Evolutionary conservation across 345 rosid genomes (phyloP).

Genomic region (Rhodamnia rubescens): DNA sequence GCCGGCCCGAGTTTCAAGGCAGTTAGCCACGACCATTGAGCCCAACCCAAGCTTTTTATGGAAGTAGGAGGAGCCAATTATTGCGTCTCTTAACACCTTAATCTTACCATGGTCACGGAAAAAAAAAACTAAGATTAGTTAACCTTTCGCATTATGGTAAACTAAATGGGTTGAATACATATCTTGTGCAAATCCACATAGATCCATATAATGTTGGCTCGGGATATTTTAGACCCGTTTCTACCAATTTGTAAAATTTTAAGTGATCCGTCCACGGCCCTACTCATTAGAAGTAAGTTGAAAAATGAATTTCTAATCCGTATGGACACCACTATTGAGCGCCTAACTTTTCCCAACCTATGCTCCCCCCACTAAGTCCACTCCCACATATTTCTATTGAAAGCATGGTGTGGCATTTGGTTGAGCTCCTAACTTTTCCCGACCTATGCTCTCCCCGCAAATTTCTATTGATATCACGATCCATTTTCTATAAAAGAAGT

Average conservation of each 20-base stretch:
- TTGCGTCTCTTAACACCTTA: neutral
- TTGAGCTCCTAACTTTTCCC: neutral
- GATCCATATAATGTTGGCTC: too few relatives aligned
- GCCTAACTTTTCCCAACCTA: too few relatives aligned
- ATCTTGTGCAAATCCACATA: too few relatives aligned
- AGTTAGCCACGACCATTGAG: neutral
- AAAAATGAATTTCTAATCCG: too few relatives aligned
- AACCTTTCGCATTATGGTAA: neutral
- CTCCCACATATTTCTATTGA: neutral
- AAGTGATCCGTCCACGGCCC: too few relatives aligned
- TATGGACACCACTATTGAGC: too few relatives aligned
- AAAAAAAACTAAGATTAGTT: neutral
- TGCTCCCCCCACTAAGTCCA: too few relatives aligned
- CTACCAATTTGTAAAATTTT: too few relatives aligned
- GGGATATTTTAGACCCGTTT: too few relatives aligned
- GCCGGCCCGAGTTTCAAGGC: neutral
- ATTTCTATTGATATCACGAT: neutral
- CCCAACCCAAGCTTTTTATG: neutral
- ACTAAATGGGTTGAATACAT: too few relatives aligned
- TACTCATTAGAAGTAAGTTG: too few relatives aligned
- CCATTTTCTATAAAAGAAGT: neutral
- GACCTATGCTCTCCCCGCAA: neutral
- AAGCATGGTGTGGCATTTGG: neutral
- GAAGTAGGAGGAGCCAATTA: neutral
- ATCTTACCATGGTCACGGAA: neutral